These are phyloP conservation scores for Cutaneotrichosporon cavernicola DNA, from an alignment of 1,284 basidiomycete genomes.

Conservation along the genomic window DNA sequence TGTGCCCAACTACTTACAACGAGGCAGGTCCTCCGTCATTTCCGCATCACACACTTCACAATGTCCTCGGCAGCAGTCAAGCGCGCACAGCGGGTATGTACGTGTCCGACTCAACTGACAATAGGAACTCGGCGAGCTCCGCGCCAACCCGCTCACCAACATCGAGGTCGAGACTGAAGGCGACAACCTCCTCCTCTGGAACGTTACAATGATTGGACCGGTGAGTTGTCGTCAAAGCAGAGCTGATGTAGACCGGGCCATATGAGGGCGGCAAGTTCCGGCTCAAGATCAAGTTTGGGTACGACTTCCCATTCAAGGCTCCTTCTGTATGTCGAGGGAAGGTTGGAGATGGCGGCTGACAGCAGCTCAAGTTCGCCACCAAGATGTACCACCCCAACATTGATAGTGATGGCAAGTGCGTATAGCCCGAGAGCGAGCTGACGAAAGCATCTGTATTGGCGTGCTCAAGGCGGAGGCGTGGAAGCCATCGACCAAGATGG, in stretches of 20 bases:
- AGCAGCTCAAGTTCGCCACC: conserved; percentile 83
- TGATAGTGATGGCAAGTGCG: conserved; percentile 73
- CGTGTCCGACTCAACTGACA: background rate
- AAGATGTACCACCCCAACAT: conserved; percentile 66
- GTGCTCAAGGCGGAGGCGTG: conserved; percentile 61
- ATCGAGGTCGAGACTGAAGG: conserved; percentile 66
- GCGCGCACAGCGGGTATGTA: conserved; percentile 41
- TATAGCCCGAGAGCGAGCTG: conserved; percentile 14
- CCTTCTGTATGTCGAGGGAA: conserved; percentile 62
- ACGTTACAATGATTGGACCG: conserved; percentile 70
- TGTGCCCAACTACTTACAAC: background rate
- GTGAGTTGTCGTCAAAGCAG: conserved; percentile 56
- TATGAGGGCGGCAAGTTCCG: conserved; percentile 81
- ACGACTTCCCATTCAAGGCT: conserved; percentile 86
- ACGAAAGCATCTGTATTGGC: conserved; percentile 57
- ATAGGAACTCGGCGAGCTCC: conserved; percentile 50
- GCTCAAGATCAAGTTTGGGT: conserved; percentile 68
- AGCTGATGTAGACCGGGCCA: conserved; percentile 62
- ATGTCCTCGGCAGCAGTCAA: conserved; percentile 42
- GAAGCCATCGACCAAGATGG: conserved; percentile 81
- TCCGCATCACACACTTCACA: background rate
- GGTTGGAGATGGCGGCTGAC: background rate
- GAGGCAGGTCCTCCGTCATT: background rate
- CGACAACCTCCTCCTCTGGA: conserved; percentile 74
- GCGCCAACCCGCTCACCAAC: conserved; percentile 56